Evolutionary conservation across 108 stramenopile species (phyloP).

Genomic region (Skeletonema grethae): DNA sequence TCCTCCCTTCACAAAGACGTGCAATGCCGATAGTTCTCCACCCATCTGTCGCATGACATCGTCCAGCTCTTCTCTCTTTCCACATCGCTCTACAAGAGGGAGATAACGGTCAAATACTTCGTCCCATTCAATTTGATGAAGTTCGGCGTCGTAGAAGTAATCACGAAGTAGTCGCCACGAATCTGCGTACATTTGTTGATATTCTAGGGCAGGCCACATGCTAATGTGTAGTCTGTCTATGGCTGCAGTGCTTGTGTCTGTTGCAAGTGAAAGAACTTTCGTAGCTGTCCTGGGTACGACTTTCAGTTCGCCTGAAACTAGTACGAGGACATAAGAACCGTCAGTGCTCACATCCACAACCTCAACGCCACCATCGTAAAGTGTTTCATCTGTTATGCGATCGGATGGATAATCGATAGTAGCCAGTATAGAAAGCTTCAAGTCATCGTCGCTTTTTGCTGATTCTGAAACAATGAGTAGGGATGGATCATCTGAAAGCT

Average conservation of each 20-base stretch:
- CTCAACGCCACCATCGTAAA: background rate
- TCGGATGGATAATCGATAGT: constrained; percentile 59
- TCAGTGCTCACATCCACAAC: constrained; percentile 6
- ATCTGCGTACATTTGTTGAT: constrained; percentile 72
- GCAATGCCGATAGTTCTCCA: constrained; percentile 73
- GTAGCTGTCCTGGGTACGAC: background rate
- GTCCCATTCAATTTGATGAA: constrained; percentile 67
- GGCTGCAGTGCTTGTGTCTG: constrained; percentile 51
- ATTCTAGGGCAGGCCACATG: constrained; percentile 73
- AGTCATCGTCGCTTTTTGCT: too few relatives aligned
- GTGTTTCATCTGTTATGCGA: constrained; percentile 17
- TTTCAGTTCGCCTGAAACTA: background rate
- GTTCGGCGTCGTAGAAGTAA: constrained; percentile 71
- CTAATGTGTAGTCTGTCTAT: constrained; percentile 37
- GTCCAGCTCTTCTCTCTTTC: constrained; percentile 75
- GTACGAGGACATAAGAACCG: background rate
- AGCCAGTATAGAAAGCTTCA: constrained; percentile 34
- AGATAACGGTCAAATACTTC: constrained; percentile 61
- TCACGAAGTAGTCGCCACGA: constrained; percentile 76
- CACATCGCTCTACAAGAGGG: constrained; percentile 59
- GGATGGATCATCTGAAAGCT: constrained; percentile 54
- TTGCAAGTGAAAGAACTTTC: background rate
- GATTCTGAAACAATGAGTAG: constrained; percentile 33
- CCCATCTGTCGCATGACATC: constrained; percentile 78
- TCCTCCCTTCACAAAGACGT: constrained; percentile 79